These are phyloP conservation scores for Phlyctochytrium bullatum DNA, from an alignment of 192 early-diverging fungal genomes.

Conservation along the genomic window DNA sequence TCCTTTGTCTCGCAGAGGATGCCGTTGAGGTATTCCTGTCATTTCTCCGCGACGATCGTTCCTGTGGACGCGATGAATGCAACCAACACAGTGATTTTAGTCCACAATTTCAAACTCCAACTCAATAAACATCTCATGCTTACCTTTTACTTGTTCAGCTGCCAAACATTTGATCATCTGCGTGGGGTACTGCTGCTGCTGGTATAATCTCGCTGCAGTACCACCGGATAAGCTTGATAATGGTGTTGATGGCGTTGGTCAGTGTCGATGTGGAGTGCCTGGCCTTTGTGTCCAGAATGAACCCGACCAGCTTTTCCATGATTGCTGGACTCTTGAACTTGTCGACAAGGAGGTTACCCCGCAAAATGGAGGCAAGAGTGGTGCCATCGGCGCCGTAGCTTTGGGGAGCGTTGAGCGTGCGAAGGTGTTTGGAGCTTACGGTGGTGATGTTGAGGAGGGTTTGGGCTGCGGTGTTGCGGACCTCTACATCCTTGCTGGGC, in stretches of 20 bases:
- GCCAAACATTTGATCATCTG: too few species aligned
- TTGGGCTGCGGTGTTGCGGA: constrained; percentile 76
- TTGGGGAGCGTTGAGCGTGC: neutral
- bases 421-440: constrained; percentile 55
- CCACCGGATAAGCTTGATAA: constrained; percentile 97
- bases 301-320: constrained; percentile 73
- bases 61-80: too few species aligned
- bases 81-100: too few species aligned
- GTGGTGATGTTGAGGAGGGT: constrained; percentile 80
- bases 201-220: constrained; percentile 77
- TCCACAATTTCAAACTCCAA: too few species aligned
- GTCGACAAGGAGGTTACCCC: constrained; percentile 51
- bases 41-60: constrained; percentile 41
- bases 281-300: constrained; percentile 78
- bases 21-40: constrained; percentile 52
- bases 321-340: constrained; percentile 23
- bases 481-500: constrained; percentile 73
- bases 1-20: constrained; percentile 52
- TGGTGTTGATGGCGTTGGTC: constrained; percentile 91
- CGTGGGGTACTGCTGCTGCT: constrained; percentile 55
- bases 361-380: too few species aligned
- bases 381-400: neutral
- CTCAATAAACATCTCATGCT: too few species aligned
- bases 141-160: too few species aligned
- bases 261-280: constrained; percentile 85